Conservation (phyloP, 805 yeast genomes). For the Teunomyces tritomae region DNA sequence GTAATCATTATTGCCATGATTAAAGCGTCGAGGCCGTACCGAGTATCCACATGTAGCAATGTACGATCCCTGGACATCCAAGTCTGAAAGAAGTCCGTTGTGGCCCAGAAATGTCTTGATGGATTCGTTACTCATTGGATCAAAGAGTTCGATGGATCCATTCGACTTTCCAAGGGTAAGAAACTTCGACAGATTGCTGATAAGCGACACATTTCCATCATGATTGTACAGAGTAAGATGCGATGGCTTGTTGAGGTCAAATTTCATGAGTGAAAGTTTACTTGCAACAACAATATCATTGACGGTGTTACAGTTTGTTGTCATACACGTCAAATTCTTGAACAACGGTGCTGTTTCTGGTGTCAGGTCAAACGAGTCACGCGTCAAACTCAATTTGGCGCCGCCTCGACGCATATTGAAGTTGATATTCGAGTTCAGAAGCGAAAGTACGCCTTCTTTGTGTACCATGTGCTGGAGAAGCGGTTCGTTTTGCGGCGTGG, state of each 20-base stretch:
- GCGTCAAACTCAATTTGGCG: conserved; percentile 15
- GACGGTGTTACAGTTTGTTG: conserved; percentile 28
- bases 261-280: conserved; percentile 23
- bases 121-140: conserved; percentile 47
- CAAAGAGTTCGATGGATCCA: conserved; percentile 65
- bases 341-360: conserved; percentile 13
- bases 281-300: conserved; percentile 32
- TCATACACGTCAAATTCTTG: conserved; percentile 28
- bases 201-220: conserved; percentile 41
- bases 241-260: conserved; percentile 33
- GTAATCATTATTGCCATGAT: conserved; percentile 18
- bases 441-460: conserved; percentile 32
- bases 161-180: conserved; percentile 56
- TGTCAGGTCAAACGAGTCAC: conserved; percentile 10
- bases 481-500: conserved; percentile 19
- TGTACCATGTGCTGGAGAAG: conserved; percentile 29
- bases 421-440: conserved; percentile 29
- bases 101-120: conserved; percentile 58
- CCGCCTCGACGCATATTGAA: conserved; percentile 37
- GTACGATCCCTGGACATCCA: conserved; percentile 63
- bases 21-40: conserved; percentile 52
- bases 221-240: conserved; percentile 32
- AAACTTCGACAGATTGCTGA: conserved; percentile 47
- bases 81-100: conserved; percentile 57
- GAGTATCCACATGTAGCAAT: conserved; percentile 82